phyloP scores from a whole-genome alignment of 2,329 filamentous ascomycete species.

The Aphanoascus verrucosus region DNA sequence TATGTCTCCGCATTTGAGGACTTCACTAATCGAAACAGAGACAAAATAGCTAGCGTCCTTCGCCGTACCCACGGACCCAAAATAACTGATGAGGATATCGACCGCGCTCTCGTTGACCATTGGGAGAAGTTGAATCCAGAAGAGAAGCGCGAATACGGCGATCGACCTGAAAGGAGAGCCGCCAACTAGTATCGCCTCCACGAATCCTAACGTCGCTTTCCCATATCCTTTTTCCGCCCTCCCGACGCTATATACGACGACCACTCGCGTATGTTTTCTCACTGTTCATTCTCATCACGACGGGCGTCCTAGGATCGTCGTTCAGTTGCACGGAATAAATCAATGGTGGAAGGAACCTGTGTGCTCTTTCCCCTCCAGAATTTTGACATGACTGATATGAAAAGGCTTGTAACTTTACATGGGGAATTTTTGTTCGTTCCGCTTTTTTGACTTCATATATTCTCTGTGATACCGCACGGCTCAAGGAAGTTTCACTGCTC shows the following conservation, averaged over 20 bases:
- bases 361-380: not conserved
- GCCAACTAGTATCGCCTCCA: not conserved
- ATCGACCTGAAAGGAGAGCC: conserved; percentile 10
- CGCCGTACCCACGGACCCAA: conserved; percentile 13
- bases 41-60: conserved; percentile 13
- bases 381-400: not conserved
- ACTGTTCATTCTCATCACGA: not conserved
- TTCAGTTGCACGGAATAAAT: conserved; percentile 3
- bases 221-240: not conserved
- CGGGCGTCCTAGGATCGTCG: conserved; percentile 1
- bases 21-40: conserved; percentile 17
- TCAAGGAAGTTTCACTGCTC: not conserved
- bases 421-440: not conserved
- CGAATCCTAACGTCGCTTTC: not conserved
- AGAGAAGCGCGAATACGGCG: conserved; percentile 22
- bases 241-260: not conserved
- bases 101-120: conserved; percentile 14
- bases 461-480: not conserved
- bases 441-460: not conserved
- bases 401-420: not conserved
- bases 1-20: conserved; percentile 18
- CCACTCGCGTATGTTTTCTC: not conserved
- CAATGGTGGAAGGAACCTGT: not conserved
- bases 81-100: conserved; percentile 15
- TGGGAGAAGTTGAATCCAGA: conserved; percentile 21